Conservation (phyloP, 176 grass and related monocot genomes). For the Thalia dealbata region DNA sequence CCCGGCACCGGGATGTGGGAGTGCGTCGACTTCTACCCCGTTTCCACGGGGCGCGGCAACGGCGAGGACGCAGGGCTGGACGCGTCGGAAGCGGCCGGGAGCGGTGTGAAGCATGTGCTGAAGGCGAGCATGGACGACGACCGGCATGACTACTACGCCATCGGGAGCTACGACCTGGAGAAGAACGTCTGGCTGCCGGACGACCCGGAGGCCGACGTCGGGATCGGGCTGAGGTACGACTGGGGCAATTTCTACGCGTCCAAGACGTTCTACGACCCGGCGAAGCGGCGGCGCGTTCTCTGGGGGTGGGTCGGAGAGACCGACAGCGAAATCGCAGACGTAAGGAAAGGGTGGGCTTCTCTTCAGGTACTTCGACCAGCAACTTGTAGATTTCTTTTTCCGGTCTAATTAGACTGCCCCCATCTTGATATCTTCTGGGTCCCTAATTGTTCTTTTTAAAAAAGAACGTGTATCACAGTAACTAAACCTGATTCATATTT, state of each 20-base stretch:
- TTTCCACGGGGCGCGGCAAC: constrained; percentile 9
- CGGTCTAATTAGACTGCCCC: background rate
- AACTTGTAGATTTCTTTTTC: no score
- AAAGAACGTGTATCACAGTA: background rate
- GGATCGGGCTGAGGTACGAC: constrained; percentile 71
- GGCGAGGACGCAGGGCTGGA: background rate
- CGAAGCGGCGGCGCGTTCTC: constrained; percentile 54
- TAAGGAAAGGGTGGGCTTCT: constrained; percentile 83
- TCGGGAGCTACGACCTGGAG: constrained; percentile 32
- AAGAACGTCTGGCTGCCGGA: constrained; percentile 50
- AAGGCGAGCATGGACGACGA: constrained; percentile 92
- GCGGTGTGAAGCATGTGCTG: constrained; percentile 51
- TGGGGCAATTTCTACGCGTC: constrained; percentile 93
- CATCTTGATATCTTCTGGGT: background rate
- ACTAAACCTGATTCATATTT: no score
- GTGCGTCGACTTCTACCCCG: constrained; percentile 14
- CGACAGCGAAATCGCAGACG: constrained; percentile 69
- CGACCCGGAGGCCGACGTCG: constrained; percentile 38
- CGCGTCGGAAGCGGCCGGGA: background rate
- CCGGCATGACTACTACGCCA: constrained; percentile 77
- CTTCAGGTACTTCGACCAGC: constrained; percentile 36
- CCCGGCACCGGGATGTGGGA: constrained; percentile 19
- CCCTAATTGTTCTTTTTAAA: background rate
- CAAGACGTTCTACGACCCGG: constrained; percentile 80
- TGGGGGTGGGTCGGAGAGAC: constrained; percentile 85